Evolutionary conservation across 257 asterid species (phyloP).

Genomic region (Cruciata laevipes): DNA sequence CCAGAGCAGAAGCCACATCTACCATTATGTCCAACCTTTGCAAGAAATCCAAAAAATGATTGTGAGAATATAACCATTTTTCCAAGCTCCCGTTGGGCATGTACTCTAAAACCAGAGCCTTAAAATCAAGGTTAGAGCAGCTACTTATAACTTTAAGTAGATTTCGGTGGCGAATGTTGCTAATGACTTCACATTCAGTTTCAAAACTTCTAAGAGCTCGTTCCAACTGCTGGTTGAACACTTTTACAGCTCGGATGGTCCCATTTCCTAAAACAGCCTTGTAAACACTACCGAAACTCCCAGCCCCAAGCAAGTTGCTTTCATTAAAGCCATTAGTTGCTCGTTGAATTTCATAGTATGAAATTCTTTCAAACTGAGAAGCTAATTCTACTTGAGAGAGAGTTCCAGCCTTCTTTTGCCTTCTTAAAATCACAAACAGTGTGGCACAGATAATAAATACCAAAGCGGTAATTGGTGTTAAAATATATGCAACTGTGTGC

Average conservation of each 20-base stretch:
- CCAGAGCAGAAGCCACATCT: neutral
- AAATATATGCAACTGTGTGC: neutral
- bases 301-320: neutral
- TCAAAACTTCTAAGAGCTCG: slow-evolving; percentile 7
- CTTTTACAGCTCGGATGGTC: neutral
- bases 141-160: slow-evolving; percentile 8
- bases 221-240: slow-evolving; percentile 3
- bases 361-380: neutral
- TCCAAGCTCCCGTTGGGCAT: slow-evolving; percentile 11
- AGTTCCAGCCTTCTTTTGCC: neutral
- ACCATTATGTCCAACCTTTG: neutral
- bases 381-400: neutral
- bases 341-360: neutral
- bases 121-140: slow-evolving; percentile 6
- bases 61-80: slow-evolving; percentile 1
- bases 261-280: neutral
- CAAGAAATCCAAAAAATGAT: neutral
- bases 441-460: neutral
- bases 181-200: neutral
- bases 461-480: neutral
- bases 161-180: neutral
- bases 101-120: slow-evolving; percentile 9
- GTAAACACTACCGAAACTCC: slow-evolving; percentile 3
- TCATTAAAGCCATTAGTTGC: slow-evolving; percentile 1
- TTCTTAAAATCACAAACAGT: neutral